Percentiles rank a stretch among this genome's conserved stretches.
These are phyloP conservation scores for Boletus pseudopeckii DNA, from an alignment of 768 basidiomycete genomes.

Conservation along the genomic window DNA sequence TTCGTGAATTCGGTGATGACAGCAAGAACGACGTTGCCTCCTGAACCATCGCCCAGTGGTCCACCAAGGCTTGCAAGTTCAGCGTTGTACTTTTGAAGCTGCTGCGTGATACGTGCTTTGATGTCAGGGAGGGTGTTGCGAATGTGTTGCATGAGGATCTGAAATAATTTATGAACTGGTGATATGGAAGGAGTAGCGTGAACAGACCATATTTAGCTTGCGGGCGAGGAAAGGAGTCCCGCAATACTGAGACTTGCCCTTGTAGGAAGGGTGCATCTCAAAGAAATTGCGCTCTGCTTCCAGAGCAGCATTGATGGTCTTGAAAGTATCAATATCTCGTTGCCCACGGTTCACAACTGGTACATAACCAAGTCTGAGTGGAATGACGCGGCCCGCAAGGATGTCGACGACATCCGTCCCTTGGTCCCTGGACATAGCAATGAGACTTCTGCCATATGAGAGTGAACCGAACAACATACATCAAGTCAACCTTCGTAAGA, in stretches of 20 bases:
- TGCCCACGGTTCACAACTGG: conserved; percentile 99
- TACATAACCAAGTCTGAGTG: conserved; percentile 93
- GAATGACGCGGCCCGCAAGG: conserved; percentile 94
- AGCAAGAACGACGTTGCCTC: conserved; percentile 89
- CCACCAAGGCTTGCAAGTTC: conserved; percentile 88
- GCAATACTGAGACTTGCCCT: conserved; percentile 92
- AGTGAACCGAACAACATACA: conserved; percentile 54
- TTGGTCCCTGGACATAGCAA: conserved; percentile 64
- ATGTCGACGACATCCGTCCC: conserved; percentile 99
- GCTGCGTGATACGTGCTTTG: conserved; percentile 90
- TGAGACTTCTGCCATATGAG: conserved; percentile 2
- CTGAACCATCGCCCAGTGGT: conserved; percentile 76
- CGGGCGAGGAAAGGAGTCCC: conserved; percentile 96
- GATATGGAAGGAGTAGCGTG: not conserved
- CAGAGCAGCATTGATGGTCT: conserved; percentile 80
- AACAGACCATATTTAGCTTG: conserved; percentile 86
- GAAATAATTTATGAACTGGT: not conserved
- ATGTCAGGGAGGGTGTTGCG: conserved; percentile 97
- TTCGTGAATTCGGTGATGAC: conserved; percentile 98
- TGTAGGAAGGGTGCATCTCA: conserved; percentile 90
- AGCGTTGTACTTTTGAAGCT: conserved; percentile 81
- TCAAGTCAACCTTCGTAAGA: conserved; percentile 95
- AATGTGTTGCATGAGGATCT: conserved; percentile 99
- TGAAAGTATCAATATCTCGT: conserved; percentile 89
- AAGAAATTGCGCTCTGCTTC: conserved; percentile 92